These are phyloP conservation scores for Colletotrichum agaves DNA, from an alignment of 2,329 filamentous ascomycete species.

Conservation along the genomic window DNA sequence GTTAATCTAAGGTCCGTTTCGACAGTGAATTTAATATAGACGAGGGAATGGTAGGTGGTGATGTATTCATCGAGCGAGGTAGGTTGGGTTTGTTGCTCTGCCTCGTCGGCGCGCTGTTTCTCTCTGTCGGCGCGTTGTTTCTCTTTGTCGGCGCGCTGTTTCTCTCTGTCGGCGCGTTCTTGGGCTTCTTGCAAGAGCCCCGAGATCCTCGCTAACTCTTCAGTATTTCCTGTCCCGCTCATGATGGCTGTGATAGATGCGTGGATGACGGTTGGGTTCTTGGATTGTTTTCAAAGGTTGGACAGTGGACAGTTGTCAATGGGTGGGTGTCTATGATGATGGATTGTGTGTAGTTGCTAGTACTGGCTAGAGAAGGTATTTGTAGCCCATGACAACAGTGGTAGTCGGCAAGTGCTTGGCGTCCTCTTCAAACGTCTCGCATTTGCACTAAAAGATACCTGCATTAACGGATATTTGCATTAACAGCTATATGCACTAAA, in stretches of 20 bases:
- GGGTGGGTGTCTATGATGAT: too few species aligned
- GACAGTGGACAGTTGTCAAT: not conserved
- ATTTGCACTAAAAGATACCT: too few species aligned
- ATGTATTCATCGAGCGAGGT: constrained; percentile 47
- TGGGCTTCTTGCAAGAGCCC: not conserved
- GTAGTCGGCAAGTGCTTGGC: too few species aligned
- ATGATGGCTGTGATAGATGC: constrained; percentile 2
- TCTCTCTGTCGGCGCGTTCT: not conserved
- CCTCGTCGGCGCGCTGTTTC: constrained; percentile 21
- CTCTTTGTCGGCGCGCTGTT: not conserved
- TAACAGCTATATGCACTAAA: too few species aligned
- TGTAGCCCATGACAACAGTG: too few species aligned
- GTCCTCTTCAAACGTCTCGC: too few species aligned
- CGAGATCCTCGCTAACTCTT: constrained; percentile 2
- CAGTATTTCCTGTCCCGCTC: not conserved
- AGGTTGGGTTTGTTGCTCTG: constrained; percentile 40
- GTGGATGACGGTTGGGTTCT: not conserved
- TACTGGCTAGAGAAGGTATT: too few species aligned
- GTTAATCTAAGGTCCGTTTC: constrained; percentile 42
- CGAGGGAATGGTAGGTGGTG: constrained; percentile 42
- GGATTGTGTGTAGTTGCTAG: too few species aligned
- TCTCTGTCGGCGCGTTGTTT: constrained; percentile 1
- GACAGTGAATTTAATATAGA: constrained; percentile 43
- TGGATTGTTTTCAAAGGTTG: not conserved
- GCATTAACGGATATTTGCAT: too few species aligned